Evolutionary conservation across 129 eudicot species (phyloP), one percentile per base, ranked within the genome.

Genomic region (Chrysanthemum lavandulifolium): DNA sequence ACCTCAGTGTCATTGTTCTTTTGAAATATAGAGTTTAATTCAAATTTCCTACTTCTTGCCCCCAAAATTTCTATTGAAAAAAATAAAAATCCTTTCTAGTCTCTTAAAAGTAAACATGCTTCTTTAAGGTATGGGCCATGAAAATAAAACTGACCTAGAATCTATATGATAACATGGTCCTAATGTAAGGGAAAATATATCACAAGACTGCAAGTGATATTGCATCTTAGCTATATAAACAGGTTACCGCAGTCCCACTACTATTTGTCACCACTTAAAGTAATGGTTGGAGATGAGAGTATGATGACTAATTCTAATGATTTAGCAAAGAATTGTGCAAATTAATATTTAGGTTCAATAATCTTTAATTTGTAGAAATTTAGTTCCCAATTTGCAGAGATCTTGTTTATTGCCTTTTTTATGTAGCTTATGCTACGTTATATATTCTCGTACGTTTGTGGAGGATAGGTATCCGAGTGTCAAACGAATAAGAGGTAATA

Each of bases 1-100:
- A 65, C 69, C 67, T 64, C 29, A 36, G 33, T 19, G 2, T 19
- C 9, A 15, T 58, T 58, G 63, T 58, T 58, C 31, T 58, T 58
- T 18, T 53, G 21, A 18, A 53, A 53, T 18, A 53, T 13, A 53
- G n/a, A 14, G 40, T 33, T 33, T 33, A 33, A 3, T 27, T 27
- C 40, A 33, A 33, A 33, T 33, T 33, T 53, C 58, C 6, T 53
- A 53, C 6, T 31, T 31, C 36, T 31, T 31, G 6, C 36, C 36
- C 36, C 36, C 36, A 31, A 31, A 31, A 31, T 31, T 31, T 4
- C 33, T 29, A 29, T 29, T 29, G 33, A 29, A 29, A 3, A 29
- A n/a, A n/a, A n/a, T n/a, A n/a, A 23, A 10, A 52, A 13, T 52
- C 15, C 57, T 15, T 52, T 52, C 57, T 52, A 52, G 6, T 52